Conservation (phyloP, 2,329 filamentous ascomycete genomes). For the Microsporum canis region DNA sequence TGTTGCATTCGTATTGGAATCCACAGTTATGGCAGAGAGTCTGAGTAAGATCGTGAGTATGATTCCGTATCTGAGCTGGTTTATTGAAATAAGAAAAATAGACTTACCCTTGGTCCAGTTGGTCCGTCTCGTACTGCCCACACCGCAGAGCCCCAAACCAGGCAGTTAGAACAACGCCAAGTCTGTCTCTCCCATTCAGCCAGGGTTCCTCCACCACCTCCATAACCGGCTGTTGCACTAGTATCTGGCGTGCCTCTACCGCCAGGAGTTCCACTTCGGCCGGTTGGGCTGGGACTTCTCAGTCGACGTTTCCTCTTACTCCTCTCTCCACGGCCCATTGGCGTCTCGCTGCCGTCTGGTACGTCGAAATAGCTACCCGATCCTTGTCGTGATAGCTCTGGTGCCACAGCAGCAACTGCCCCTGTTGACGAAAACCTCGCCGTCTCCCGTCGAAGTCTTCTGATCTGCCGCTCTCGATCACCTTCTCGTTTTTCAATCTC, state of each 20-base stretch:
- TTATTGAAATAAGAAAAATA: background rate
- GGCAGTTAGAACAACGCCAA: slow-evolving; percentile 84
- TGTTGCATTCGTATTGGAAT: slow-evolving; percentile 75
- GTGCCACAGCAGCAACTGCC: slow-evolving; percentile 68
- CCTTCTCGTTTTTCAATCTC: slow-evolving; percentile 96
- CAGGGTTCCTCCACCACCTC: slow-evolving; percentile 51
- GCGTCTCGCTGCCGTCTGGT: slow-evolving; percentile 51
- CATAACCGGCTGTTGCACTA: slow-evolving; percentile 54
- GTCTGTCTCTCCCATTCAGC: slow-evolving; percentile 64
- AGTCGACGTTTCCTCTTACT: slow-evolving; percentile 94
- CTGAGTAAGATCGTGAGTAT: slow-evolving; percentile 33
- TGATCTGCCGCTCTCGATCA: slow-evolving; percentile 81
- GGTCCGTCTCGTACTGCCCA: slow-evolving; percentile 95
- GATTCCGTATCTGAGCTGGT: background rate
- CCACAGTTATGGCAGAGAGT: slow-evolving; percentile 90
- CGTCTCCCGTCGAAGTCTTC: slow-evolving; percentile 77
- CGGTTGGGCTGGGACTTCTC: slow-evolving; percentile 74
- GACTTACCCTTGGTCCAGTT: slow-evolving; percentile 58
- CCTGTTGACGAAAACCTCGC: slow-evolving; percentile 81
- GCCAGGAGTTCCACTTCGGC: slow-evolving; percentile 55
- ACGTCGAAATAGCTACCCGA: slow-evolving; percentile 49
- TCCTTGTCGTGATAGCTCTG: slow-evolving; percentile 54
- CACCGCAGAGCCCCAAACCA: slow-evolving; percentile 75
- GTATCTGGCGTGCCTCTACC: slow-evolving; percentile 69
- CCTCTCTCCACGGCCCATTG: slow-evolving; percentile 81